These are phyloP conservation scores for Candida mesenterica DNA, from an alignment of 1,139 yeast species.

Conservation along the genomic window DNA sequence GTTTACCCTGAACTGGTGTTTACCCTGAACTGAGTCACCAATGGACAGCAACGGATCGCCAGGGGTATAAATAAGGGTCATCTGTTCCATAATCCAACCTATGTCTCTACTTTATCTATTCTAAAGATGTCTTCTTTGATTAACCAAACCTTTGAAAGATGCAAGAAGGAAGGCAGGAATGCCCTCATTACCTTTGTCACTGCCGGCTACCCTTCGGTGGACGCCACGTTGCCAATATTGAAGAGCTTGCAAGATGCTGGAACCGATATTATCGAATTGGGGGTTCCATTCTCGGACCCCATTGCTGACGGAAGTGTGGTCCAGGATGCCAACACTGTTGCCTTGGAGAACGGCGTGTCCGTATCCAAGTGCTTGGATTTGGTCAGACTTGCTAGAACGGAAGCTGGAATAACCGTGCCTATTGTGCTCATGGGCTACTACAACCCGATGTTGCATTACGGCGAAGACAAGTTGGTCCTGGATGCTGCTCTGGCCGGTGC, in stretches of 20 bases:
- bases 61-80: too few relatives aligned
- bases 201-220: conserved; percentile 88
- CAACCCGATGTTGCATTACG: conserved; percentile 88
- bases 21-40: conserved; percentile 3
- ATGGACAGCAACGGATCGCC: too few relatives aligned
- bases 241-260: conserved; percentile 93
- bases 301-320: conserved; percentile 99
- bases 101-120: too few relatives aligned
- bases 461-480: conserved; percentile 76
- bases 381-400: conserved; percentile 69
- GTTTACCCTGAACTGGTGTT: background rate
- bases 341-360: conserved; percentile 80
- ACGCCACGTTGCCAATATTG: conserved; percentile 82
- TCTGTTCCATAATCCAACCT: too few relatives aligned
- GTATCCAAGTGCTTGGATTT: conserved; percentile 66
- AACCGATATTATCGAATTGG: conserved; percentile 89
- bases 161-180: conserved; percentile 73
- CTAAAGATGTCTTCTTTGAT: conserved; percentile 65
- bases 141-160: conserved; percentile 68
- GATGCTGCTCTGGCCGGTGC: conserved; percentile 88
- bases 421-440: conserved; percentile 95
- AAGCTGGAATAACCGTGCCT: conserved; percentile 82
- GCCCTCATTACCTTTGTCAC: conserved; percentile 92
- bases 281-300: conserved; percentile 98
- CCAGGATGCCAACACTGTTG: conserved; percentile 77